Conservation (phyloP, 1,139 yeast species). For the Pichia sp. region DNA sequence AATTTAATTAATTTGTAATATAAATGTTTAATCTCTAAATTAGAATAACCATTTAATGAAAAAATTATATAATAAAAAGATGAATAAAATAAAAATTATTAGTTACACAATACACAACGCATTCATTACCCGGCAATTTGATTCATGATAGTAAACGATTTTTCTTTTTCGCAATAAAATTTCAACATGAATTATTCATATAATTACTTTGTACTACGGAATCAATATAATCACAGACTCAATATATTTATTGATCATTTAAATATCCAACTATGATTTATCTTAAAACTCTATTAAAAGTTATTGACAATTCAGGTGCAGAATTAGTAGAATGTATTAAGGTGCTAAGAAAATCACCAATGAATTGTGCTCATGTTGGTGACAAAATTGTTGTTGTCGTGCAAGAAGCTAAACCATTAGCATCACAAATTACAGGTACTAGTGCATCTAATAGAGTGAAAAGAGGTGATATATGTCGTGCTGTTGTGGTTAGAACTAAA, state of each 20-base stretch:
- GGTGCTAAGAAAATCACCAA: conserved; percentile 84
- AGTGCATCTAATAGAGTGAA: conserved; percentile 77
- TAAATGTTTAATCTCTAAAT: too few species aligned
- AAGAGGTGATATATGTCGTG: conserved; percentile 94
- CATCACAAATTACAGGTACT: conserved; percentile 52
- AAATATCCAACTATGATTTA: too few species aligned
- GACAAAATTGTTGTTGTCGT: conserved; percentile 94
- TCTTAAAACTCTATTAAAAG: conserved; percentile 81
- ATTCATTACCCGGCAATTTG: conserved; percentile 1
- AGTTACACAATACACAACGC: too few species aligned
- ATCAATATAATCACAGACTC: too few species aligned
- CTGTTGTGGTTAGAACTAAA: conserved; percentile 89
- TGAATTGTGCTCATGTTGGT: conserved; percentile 76
- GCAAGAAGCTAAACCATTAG: conserved; percentile 77
- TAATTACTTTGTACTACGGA: too few species aligned
- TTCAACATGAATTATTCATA: conserved; percentile 1
- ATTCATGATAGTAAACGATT: too few species aligned
- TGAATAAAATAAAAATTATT: too few species aligned
- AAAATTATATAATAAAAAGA: too few species aligned
- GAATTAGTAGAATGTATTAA: conserved; percentile 93
- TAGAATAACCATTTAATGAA: too few species aligned
- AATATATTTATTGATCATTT: too few species aligned
- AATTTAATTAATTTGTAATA: too few species aligned
- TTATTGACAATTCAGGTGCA: conserved; percentile 91
- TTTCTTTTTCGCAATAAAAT: too few species aligned